Evolutionary conservation across 176 grass and related monocot genomes (phyloP).

Genomic region (Pharus latifolius): DNA sequence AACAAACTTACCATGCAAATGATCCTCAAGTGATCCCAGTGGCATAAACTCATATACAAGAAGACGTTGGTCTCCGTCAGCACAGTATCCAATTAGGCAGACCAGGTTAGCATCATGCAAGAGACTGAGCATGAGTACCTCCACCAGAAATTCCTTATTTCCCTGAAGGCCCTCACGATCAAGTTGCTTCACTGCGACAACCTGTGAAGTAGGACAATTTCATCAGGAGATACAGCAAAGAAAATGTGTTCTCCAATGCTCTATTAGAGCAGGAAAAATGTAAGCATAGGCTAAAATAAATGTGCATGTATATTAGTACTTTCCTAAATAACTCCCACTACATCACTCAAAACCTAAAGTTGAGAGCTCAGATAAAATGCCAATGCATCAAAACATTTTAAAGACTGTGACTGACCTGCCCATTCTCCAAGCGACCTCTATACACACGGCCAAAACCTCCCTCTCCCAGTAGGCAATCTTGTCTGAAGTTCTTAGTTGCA

Average conservation of each 20-base stretch:
- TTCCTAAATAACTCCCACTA: neutral
- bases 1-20: conserved; percentile 67
- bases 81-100: conserved; percentile 88
- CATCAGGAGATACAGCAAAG: conserved; percentile 6
- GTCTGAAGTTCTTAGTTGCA: conserved; percentile 73
- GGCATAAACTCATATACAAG: conserved; percentile 96
- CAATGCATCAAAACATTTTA: conserved; percentile 11
- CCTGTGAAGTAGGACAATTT: conserved; percentile 22
- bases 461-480: conserved; percentile 84
- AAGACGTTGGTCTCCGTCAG: conserved; percentile 83
- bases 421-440: conserved; percentile 78
- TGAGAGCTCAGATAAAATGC: neutral
- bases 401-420: conserved; percentile 60
- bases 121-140: conserved; percentile 86
- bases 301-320: neutral
- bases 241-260: conserved; percentile 14
- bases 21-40: conserved; percentile 86
- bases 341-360: neutral
- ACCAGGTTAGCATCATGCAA: conserved; percentile 84
- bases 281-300: neutral
- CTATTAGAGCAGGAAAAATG: neutral
- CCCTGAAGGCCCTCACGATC: conserved; percentile 84
- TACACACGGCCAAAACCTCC: conserved; percentile 85
- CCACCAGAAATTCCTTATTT: conserved; percentile 81
- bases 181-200: conserved; percentile 81